Evolutionary conservation across 78 protist species (phyloP).

Genomic region (Pigoraptor vietnamica): DNA sequence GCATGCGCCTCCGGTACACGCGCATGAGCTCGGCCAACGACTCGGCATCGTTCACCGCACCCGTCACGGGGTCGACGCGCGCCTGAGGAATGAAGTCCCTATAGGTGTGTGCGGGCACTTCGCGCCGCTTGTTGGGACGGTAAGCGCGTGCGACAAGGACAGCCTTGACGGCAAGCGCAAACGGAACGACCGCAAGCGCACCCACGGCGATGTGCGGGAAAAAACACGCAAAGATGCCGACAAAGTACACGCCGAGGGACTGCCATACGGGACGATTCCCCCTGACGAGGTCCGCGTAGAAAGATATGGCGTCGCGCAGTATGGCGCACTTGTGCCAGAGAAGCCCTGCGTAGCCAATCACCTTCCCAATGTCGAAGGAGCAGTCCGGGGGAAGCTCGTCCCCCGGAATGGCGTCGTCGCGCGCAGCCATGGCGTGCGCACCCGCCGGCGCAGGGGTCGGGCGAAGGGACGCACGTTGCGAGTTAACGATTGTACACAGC

Average conservation of each 20-base stretch:
- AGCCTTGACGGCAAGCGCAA: not conserved
- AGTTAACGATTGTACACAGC: not conserved
- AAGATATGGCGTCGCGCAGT: not conserved
- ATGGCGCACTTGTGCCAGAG: not conserved
- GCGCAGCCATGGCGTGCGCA: not conserved
- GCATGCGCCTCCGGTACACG: not conserved
- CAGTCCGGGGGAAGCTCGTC: not conserved
- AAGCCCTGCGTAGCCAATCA: not conserved
- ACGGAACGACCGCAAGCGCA: not conserved
- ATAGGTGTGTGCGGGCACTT: not conserved
- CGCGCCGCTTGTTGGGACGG: not conserved
- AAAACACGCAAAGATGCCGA: not conserved
- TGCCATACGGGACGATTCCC: not conserved
- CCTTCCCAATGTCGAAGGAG: not conserved
- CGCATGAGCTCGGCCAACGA: not conserved
- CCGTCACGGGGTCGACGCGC: not conserved
- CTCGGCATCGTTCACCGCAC: not conserved
- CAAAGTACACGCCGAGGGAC: not conserved
- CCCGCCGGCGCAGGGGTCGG: not conserved
- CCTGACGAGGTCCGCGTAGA: not conserved
- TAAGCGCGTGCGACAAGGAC: not conserved
- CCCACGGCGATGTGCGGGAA: not conserved
- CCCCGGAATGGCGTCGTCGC: not conserved
- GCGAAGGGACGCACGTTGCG: not conserved
- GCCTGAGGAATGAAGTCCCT: not conserved